Conservation (phyloP, 2,329 filamentous ascomycete species). For the Grosmannia clavigera region DNA sequence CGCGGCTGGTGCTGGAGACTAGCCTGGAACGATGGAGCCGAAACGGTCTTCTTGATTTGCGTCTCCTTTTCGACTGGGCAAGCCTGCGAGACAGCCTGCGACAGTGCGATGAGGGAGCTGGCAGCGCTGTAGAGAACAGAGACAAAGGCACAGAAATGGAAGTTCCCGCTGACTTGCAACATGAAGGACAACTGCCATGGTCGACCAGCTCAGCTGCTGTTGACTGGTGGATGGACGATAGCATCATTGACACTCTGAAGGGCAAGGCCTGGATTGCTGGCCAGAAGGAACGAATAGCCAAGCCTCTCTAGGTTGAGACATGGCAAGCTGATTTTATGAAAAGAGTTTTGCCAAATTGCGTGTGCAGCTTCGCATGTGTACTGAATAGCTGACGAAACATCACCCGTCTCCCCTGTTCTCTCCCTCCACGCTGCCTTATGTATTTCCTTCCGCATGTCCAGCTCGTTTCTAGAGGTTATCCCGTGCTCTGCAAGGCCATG, state of each 20-base stretch:
- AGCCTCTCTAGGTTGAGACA: neutral
- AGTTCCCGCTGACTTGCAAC: neutral
- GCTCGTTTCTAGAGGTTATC: neutral
- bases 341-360: neutral
- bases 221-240: slow-evolving; percentile 43
- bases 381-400: neutral
- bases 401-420: neutral
- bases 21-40: slow-evolving; percentile 28
- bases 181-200: neutral
- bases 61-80: slow-evolving; percentile 44
- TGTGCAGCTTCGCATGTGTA: neutral
- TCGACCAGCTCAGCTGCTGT: slow-evolving; percentile 18
- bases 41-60: slow-evolving; percentile 33
- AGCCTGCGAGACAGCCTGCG: slow-evolving; percentile 25
- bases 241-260: slow-evolving; percentile 41
- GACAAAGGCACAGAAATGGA: neutral
- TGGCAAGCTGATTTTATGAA: neutral
- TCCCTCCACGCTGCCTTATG: neutral
- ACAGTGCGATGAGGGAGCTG: neutral
- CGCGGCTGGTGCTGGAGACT: slow-evolving; percentile 52
- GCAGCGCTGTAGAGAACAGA: neutral
- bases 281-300: slow-evolving; percentile 13
- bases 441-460: neutral
- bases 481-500: neutral
- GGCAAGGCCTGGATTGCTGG: slow-evolving; percentile 41